phyloP scores from a whole-genome alignment of 2,329 filamentous ascomycete species.

The Zymoseptoria passerinii region DNA sequence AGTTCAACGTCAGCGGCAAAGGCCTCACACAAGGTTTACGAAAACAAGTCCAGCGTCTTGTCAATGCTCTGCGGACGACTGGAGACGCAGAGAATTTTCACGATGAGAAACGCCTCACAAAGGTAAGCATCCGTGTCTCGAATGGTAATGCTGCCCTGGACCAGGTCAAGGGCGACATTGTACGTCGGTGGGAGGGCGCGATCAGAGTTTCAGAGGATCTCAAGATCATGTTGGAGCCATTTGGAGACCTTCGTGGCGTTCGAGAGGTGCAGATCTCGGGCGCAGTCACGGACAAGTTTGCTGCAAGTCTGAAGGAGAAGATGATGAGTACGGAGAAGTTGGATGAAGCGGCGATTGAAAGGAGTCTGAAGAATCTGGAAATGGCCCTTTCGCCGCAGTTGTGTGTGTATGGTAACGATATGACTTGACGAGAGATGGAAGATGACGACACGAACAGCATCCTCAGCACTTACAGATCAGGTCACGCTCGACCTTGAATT shows the following conservation, averaged over 20 bases:
- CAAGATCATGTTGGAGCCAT: slow-evolving; percentile 37
- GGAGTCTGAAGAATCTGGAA: slow-evolving; percentile 7
- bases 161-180: slow-evolving; percentile 24
- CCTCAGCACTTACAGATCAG: background rate
- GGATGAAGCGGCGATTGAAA: background rate
- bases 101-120: slow-evolving; percentile 10
- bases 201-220: slow-evolving; percentile 28
- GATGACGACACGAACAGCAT: background rate
- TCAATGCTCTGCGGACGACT: slow-evolving; percentile 29
- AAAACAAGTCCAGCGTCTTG: slow-evolving; percentile 34
- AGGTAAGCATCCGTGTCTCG: slow-evolving; percentile 22
- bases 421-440: slow-evolving; percentile 7
- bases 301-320: slow-evolving; percentile 25
- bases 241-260: slow-evolving; percentile 31
- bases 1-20: slow-evolving; percentile 41
- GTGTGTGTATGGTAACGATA: slow-evolving; percentile 24
- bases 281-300: slow-evolving; percentile 33
- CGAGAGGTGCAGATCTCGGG: slow-evolving; percentile 32
- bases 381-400: slow-evolving; percentile 7
- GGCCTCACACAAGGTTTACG: slow-evolving; percentile 37
- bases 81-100: slow-evolving; percentile 17
- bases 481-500: background rate
- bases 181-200: slow-evolving; percentile 22
- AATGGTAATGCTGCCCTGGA: slow-evolving; percentile 27
- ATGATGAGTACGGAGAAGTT: slow-evolving; percentile 23